Base-by-base conservation (phyloP, 73 alveolate species). In the Paramecium biaurelia region DNA sequence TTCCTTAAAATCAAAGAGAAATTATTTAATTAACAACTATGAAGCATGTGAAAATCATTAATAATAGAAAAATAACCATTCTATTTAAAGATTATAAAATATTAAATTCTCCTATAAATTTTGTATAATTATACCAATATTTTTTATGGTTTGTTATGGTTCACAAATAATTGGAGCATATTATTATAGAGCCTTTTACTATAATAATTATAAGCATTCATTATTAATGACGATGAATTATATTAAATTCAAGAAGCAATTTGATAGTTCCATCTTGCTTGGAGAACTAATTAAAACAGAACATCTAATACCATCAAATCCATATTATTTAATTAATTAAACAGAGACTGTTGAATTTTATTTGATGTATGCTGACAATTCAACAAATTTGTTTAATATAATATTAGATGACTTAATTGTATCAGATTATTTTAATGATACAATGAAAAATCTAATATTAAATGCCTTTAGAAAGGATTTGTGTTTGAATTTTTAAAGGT, bases 211-310 rank as follows among this genome's bases (percentile, higher is more conserved):
- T 53, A 67, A 67, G 45, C 7, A 67, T 26, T 30, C 49, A 4
- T 15, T 67, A 30, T 32, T 67, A 9, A 26, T 67, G 45, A 67
- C 84, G 0, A 26, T 67, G 45, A 30, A 67, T 14, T 67, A 67
- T 7, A 67, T 67, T 3, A 67, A 32, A 67, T 67, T 67, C 12
- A 67, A 67, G 26, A 67, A 67, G 26, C 28, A 26, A 67, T 67
- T 67, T 18, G 84, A 67, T 32, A 67, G 84, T 67, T 67, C 84
- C 8, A 30, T 67, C 11, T 30, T 67, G 26, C 49, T 67, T 12
- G 84, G 84, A 24, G 84, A 67, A 67, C 26, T 67, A 32, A 67
- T 67, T 21, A 67, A 67, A 67, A 67, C 84, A 11, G 84, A 67
- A 7, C 84, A 67, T 67, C 23, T 67, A 67, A 67, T 67, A 11